These are phyloP conservation scores for Croton setiger DNA, from an alignment of 441 rosid species.

Conservation along the genomic window DNA sequence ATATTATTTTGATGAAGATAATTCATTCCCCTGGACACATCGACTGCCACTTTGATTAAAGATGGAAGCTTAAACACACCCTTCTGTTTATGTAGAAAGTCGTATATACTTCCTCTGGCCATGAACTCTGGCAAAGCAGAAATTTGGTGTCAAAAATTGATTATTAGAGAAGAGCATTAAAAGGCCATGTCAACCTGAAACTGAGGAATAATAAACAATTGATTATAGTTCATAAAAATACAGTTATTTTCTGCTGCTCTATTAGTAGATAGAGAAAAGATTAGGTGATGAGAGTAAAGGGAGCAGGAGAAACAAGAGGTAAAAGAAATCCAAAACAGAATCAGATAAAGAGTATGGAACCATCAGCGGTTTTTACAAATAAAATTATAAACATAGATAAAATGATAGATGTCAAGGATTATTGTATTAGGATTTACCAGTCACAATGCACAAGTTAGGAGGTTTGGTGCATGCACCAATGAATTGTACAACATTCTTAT, in stretches of 20 bases:
- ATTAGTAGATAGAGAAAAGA: conserved; percentile 1
- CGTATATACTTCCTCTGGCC: conserved; percentile 87
- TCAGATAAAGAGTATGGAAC: neutral
- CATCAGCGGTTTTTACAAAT: neutral
- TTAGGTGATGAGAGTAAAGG: neutral
- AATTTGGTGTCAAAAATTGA: conserved; percentile 21
- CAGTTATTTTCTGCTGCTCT: neutral
- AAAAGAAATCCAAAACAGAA: neutral
- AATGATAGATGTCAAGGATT: neutral
- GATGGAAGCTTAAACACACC: conserved; percentile 76
- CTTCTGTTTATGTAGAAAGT: conserved; percentile 77
- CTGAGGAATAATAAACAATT: neutral
- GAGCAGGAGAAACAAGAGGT: neutral
- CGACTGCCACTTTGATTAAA: conserved; percentile 81
- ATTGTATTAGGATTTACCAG: conserved; percentile 40
- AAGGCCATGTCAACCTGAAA: conserved; percentile 21
- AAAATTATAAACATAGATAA: neutral
- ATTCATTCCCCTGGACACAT: conserved; percentile 92
- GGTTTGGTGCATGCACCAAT: conserved; percentile 89
- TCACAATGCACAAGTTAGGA: conserved; percentile 87
- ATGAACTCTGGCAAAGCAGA: conserved; percentile 59
- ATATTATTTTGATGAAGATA: conserved; percentile 94
- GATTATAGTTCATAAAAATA: neutral
- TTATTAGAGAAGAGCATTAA: conserved; percentile 17
- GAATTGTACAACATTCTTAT: conserved; percentile 94